Conservation (phyloP, 225 moss, liverwort and hornwort species). For the Physcomitrium patens region DNA sequence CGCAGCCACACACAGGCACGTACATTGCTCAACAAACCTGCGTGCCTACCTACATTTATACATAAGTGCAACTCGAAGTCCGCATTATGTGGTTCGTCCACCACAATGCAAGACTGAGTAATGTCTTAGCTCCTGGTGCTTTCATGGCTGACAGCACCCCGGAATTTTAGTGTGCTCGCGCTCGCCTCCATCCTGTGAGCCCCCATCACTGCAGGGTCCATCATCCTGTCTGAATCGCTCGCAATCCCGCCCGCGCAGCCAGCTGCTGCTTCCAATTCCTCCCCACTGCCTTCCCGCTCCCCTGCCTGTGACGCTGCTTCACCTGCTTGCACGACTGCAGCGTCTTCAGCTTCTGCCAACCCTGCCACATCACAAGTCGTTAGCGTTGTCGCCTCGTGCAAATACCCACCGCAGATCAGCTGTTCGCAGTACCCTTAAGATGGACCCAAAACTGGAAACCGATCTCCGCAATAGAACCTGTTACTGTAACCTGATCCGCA, state of each 20-base stretch:
- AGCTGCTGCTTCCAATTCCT: constrained; percentile 26
- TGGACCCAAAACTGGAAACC: no score
- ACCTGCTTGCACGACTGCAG: constrained; percentile 41
- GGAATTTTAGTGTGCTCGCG: constrained; percentile 44
- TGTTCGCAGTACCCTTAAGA: neutral
- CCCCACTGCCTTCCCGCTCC: constrained; percentile 32
- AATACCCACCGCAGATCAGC: neutral
- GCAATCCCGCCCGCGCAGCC: constrained; percentile 19
- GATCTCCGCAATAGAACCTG: no score
- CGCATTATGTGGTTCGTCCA: constrained; percentile 39
- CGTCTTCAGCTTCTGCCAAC: constrained; percentile 40
- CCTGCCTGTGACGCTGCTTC: constrained; percentile 33
- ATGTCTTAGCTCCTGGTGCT: constrained; percentile 45
- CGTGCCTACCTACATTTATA: constrained; percentile 57
- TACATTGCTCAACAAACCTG: constrained; percentile 54
- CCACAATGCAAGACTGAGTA: constrained; percentile 39
- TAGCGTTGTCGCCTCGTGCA: neutral
- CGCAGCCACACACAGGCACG: constrained; percentile 44
- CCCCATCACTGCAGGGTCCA: constrained; percentile 35
- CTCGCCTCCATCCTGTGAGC: constrained; percentile 48
- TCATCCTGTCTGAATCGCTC: constrained; percentile 41
- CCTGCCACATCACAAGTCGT: constrained; percentile 28
- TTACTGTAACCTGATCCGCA: no score
- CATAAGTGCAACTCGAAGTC: constrained; percentile 48
- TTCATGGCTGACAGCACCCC: constrained; percentile 37